phyloP scores from a whole-genome alignment of 768 basidiomycete species.

The Stropharia rugosoannulata region DNA sequence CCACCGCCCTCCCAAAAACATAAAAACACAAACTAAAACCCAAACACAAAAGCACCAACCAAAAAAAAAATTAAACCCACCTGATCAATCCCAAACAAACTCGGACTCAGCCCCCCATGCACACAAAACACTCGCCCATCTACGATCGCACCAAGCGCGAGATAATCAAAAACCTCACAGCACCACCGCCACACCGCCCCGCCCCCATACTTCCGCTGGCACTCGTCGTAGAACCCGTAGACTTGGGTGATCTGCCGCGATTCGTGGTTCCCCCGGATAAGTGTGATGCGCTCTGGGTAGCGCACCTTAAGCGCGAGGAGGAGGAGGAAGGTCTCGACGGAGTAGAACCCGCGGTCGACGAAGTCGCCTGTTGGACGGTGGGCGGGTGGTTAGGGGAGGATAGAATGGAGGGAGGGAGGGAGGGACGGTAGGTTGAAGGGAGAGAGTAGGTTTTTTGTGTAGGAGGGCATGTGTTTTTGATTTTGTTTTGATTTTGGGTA shows the following conservation, averaged over 20 bases:
- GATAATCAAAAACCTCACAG: conserved; percentile 97
- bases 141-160: conserved; percentile 93
- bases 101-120: conserved; percentile 94
- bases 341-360: conserved; percentile 97
- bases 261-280: conserved; percentile 98
- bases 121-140: conserved; percentile 97
- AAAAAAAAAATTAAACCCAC: conserved; percentile 37
- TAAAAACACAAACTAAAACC: no score
- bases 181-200: conserved; percentile 98
- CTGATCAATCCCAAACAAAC: conserved; percentile 84
- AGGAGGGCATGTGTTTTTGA: no score
- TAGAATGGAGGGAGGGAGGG: no score
- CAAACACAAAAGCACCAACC: not conserved
- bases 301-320: conserved; percentile 95
- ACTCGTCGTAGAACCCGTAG: conserved; percentile 95
- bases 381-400: not conserved
- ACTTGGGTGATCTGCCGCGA: conserved; percentile 97
- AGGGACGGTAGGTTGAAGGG: no score
- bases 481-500: no score
- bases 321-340: conserved; percentile 93
- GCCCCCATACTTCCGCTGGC: conserved; percentile 92
- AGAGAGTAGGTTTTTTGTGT: conserved; percentile 1
- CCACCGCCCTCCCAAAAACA: no score
- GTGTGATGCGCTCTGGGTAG: conserved; percentile 95
- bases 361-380: conserved; percentile 81